A percentile compares a stretch with the other conserved stretches of the same genome.
Conservation (phyloP, 2,329 filamentous ascomycete species). For the Arthrinium puccinioides region DNA sequence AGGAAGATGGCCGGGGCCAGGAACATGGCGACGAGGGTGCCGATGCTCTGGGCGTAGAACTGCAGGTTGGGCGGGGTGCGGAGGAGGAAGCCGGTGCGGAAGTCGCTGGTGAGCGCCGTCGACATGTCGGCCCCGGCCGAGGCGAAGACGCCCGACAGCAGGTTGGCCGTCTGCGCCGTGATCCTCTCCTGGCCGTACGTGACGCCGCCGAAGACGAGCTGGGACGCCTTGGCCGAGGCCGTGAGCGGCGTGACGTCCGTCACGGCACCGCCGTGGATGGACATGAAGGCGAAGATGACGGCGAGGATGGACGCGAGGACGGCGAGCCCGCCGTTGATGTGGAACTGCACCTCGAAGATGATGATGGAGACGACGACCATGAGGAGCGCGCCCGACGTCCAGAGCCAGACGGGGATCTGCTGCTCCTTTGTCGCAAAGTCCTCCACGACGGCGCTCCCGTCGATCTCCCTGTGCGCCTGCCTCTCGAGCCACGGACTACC, state of each 20-base stretch:
- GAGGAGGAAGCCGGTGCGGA: conserved; percentile 44
- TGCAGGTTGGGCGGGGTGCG: conserved; percentile 42
- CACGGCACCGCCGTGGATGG: conserved; percentile 40
- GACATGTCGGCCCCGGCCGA: conserved; percentile 23
- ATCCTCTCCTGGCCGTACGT: conserved; percentile 35
- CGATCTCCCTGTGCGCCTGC: background rate
- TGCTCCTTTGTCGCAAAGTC: conserved; percentile 18
- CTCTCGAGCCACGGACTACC: conserved; percentile 9
- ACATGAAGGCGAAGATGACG: conserved; percentile 43
- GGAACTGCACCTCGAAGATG: conserved; percentile 31
- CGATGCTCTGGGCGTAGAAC: conserved; percentile 42
- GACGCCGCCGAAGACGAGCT: conserved; percentile 42
- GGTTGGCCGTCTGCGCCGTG: conserved; percentile 37
- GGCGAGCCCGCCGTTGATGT: conserved; percentile 40
- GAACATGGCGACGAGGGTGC: conserved; percentile 43
- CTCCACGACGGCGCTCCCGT: conserved; percentile 1
- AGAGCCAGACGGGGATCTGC: conserved; percentile 39
- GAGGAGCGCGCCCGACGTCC: conserved; percentile 29
- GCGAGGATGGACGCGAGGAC: conserved; percentile 40
- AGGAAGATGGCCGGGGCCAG: conserved; percentile 46
- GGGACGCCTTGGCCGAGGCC: conserved; percentile 43
- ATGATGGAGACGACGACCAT: conserved; percentile 38
- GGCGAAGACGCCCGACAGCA: conserved; percentile 34
- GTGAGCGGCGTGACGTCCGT: conserved; percentile 44
- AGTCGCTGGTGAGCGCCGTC: conserved; percentile 36